Evolutionary conservation across 2,329 filamentous ascomycete species (phyloP).

Genomic region (Spiromastix sp.): DNA sequence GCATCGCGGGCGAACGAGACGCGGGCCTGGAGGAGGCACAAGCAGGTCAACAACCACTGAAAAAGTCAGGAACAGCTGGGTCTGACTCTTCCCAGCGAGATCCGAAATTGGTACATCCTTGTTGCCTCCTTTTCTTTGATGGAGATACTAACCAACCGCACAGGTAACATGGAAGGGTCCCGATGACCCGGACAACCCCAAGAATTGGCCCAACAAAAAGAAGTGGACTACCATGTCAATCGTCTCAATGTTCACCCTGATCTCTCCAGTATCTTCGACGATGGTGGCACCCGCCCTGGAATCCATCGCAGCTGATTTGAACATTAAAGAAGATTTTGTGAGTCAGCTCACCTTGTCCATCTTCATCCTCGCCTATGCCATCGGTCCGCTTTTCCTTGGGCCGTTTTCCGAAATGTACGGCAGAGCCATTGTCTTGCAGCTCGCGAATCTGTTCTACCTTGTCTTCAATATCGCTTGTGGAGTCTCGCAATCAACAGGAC

Average conservation of each 20-base stretch:
- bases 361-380: conserved; percentile 45
- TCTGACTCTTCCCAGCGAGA: no score
- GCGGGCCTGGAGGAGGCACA: no score
- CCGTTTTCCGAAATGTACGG: conserved; percentile 49
- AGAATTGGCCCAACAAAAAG: conserved; percentile 45
- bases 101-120: no score
- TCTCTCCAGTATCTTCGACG: conserved; percentile 53
- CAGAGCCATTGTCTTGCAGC: conserved; percentile 43
- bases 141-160: no score
- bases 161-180: conserved; percentile 44
- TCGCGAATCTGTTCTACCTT: conserved; percentile 45
- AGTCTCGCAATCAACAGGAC: conserved; percentile 40
- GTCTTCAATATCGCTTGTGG: conserved; percentile 53
- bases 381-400: conserved; percentile 42
- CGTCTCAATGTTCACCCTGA: conserved; percentile 49
- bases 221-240: conserved; percentile 50
- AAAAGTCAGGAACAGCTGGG: no score
- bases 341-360: conserved; percentile 43
- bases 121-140: no score
- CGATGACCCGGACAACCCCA: conserved; percentile 37
- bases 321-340: conserved; percentile 38
- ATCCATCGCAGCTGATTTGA: conserved; percentile 44
- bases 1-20: no score
- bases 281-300: conserved; percentile 47
- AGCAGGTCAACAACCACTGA: no score